A percentile compares a stretch with the other conserved stretches of the same genome.
These are phyloP conservation scores for Neoboletus magnificus DNA, from an alignment of 768 basidiomycete genomes.

Conservation along the genomic window DNA sequence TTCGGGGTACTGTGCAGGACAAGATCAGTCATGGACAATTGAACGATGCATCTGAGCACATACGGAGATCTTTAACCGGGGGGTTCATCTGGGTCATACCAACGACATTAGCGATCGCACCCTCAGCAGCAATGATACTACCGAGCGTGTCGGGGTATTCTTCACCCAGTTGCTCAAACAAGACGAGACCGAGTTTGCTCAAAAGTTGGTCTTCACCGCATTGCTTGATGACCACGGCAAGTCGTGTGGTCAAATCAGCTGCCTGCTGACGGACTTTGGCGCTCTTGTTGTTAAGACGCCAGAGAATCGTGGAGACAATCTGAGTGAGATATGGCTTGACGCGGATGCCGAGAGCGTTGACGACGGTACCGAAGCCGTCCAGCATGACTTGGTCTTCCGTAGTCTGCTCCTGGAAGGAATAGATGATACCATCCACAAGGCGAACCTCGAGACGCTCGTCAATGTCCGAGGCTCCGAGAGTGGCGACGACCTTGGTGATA, in stretches of 20 bases:
- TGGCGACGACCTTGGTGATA: slow-evolving; percentile 92
- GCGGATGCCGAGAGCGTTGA: slow-evolving; percentile 92
- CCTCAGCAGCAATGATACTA: slow-evolving; percentile 98
- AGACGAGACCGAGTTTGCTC: slow-evolving; percentile 92
- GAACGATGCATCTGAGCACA: slow-evolving; percentile 37
- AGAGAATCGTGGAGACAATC: slow-evolving; percentile 97
- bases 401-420: slow-evolving; percentile 99
- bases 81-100: slow-evolving; percentile 99
- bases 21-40: not conserved
- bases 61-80: slow-evolving; percentile 96
- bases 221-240: slow-evolving; percentile 98
- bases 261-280: slow-evolving; percentile 99
- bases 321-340: slow-evolving; percentile 99
- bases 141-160: slow-evolving; percentile 99
- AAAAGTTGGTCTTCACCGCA: slow-evolving; percentile 95
- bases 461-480: slow-evolving; percentile 94
- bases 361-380: slow-evolving; percentile 96
- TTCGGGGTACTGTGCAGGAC: slow-evolving; percentile 78
- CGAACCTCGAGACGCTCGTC: slow-evolving; percentile 94
- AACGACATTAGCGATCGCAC: slow-evolving; percentile 98
- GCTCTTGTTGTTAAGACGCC: slow-evolving; percentile 99
- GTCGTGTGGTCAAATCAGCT: slow-evolving; percentile 93
- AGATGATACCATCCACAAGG: slow-evolving; percentile 97
- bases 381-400: slow-evolving; percentile 99
- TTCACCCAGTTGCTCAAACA: slow-evolving; percentile 98